Evolutionary conservation across 2,329 filamentous ascomycete genomes (phyloP), one percentile per base, ranked within the genome.

Genomic region (Fusarium chaquense): DNA sequence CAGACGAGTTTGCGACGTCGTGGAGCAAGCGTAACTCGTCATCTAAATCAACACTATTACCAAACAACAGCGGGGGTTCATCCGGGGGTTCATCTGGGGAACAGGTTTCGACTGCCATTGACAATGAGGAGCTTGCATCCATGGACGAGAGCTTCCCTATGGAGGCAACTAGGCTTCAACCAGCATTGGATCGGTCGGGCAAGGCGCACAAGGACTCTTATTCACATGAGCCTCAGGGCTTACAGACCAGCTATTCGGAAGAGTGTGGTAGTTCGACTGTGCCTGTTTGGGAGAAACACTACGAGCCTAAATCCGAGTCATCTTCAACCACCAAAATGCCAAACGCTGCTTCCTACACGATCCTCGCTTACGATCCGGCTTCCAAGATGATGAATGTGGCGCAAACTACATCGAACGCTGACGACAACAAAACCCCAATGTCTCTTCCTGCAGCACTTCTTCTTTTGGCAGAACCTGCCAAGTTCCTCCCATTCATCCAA

Each of bases 401-500:
- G 8, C 88, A 90, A 67, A 90, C 88, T 2, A 86, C 84, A 2
- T 90, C 89, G 5, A 78, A 83, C 4, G 83, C 85, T 2, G 79
- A 82, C 1, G 83, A 86, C 50, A 78, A 77, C 8, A 80, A 86
- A n/a, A 75, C 80, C 0, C 80, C 87, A 0, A 77, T 89, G 24
- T 84, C 87, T 1, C 88, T 90, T 1, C 83, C 87, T 11, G 86
- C 91, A 49, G 87, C 87, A 3, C 80, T 93, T 3, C 81, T 87
- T 3, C 84, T 84, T 10, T 81, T 93, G 20, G 86, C 87, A 0
- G 86, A 90, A 65, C 89, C 90, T 0, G 83, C 85, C 51, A 87
- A 88, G 68, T 93, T 92, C 78, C 83, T 92, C 15, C 84, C 89
- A 6, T 84, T 91, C 69, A 89, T 93, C 60, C 81, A 82, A 5